Conservation (phyloP, 345 rosid genomes). For the Sapria himalayana region DNA sequence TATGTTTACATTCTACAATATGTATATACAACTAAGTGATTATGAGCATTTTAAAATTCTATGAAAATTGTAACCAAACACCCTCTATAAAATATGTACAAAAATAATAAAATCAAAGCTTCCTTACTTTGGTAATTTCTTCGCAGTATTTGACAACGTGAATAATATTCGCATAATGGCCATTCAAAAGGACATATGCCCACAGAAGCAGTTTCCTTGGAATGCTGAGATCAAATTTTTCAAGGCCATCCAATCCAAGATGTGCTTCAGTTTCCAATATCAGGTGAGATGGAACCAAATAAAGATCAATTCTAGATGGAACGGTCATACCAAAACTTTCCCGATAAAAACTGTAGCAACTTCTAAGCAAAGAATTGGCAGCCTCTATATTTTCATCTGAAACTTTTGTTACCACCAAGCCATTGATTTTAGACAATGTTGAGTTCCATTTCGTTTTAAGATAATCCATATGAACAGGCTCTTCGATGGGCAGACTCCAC, state of each 20-base stretch:
- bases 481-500: conserved; percentile 58
- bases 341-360: conserved; percentile 60
- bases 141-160: conserved; percentile 67
- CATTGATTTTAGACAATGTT: conserved; percentile 42
- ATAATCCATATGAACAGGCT: conserved; percentile 23
- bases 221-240: conserved; percentile 60
- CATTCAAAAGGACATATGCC: conserved; percentile 64
- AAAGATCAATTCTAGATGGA: conserved; percentile 49
- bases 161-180: conserved; percentile 55
- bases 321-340: conserved; percentile 53
- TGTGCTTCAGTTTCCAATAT: conserved; percentile 22
- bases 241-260: conserved; percentile 45
- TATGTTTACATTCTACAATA: background rate
- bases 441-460: conserved; percentile 58
- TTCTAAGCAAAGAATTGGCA: conserved; percentile 51
- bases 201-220: conserved; percentile 90
- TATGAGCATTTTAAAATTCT: background rate
- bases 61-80: background rate
- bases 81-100: too few species aligned
- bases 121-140: conserved; percentile 63
- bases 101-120: conserved; percentile 2
- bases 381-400: conserved; percentile 40
- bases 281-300: conserved; percentile 28
- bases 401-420: conserved; percentile 34
- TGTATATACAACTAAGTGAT: background rate